Evolutionary conservation across 2,329 filamentous ascomycete species (phyloP), one percentile per base, ranked within the genome.

Genomic region (Arthrobotrys iridis): DNA sequence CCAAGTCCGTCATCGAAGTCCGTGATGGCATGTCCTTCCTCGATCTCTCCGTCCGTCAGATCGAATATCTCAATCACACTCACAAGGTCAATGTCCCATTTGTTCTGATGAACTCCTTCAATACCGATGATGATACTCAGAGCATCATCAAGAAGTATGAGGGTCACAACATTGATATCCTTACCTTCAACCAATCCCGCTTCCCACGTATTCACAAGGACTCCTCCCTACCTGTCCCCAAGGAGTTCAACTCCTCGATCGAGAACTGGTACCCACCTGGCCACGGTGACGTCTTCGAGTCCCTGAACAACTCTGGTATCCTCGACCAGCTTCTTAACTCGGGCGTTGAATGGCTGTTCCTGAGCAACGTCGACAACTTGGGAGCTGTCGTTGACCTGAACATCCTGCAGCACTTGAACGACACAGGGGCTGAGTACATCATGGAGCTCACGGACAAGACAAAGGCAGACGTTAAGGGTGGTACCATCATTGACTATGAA

Each of bases 61-160:
- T 99, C 82, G 95, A 99, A 86, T 96, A 93, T 87, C 90, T 99
- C 80, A 99, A 99, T 90, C 91, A 93, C 84, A 98, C 93, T 78
- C 98, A 97, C 86, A 88, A 91, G 80, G 93, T 96, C 83, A 98
- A 97, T 83, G 95, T 99, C 33, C 95, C 95, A 55, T 97, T 99
- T 84, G 90, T 99, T 79, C 90, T 99, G 80, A 99, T 99, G 95
- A 99, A 99, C 90, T 98, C 95, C 66, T 99, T 99, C 91, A 99
- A 99, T 89, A 99, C 95, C 83, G 93, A 99, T 83, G 89, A 94
- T 81, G 95, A 99, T 82, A 99, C 95, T 59, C 93, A 93, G 77
- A 93, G 93, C 84, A 99, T 99, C 85, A 99, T 99, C 87, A 99
- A 99, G 90, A 99, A 99, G 87, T 99, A 98, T 85, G 94, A 99